Percentiles rank a stretch among this genome's conserved stretches.
phyloP scores from a whole-genome alignment of 495 filamentous ascomycete genomes.

The Filosporella fistucella region DNA sequence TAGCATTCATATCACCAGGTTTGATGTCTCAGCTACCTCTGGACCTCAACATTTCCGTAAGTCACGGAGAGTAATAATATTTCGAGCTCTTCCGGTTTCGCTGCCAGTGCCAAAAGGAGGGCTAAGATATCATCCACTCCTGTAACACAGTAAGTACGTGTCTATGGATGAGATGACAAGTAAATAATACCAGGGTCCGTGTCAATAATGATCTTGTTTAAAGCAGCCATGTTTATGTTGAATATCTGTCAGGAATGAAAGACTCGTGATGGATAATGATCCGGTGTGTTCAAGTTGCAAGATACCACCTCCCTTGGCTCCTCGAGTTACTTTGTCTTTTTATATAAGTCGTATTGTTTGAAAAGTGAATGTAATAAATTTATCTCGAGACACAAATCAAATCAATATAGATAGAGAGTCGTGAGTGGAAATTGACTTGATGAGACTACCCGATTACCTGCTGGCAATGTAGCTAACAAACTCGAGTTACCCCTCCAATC shows the following conservation, averaged over 20 bases:
- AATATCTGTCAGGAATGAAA: not conserved
- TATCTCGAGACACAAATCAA: too few species aligned
- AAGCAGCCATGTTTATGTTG: constrained; percentile 49
- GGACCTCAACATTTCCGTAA: constrained; percentile 86
- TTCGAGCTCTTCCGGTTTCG: constrained; percentile 80
- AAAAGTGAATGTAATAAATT: too few species aligned
- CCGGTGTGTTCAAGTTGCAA: too few species aligned
- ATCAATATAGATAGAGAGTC: too few species aligned
- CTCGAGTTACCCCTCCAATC: too few species aligned
- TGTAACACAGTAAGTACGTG: constrained; percentile 24
- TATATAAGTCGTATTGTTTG: too few species aligned
- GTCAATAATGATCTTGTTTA: constrained; percentile 84
- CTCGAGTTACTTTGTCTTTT: too few species aligned
- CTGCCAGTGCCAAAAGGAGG: constrained; percentile 74
- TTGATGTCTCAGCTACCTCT: constrained; percentile 45
- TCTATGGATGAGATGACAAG: not conserved
- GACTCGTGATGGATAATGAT: not conserved
- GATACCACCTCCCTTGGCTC: too few species aligned
- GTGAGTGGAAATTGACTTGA: too few species aligned
- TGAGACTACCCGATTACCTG: too few species aligned
- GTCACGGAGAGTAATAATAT: constrained; percentile 85
- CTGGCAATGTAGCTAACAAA: too few species aligned
- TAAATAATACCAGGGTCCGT: constrained; percentile 68
- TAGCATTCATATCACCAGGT: not conserved
- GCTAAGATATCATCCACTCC: constrained; percentile 93